These are phyloP conservation scores for Talaromyces albobiverticillius DNA, from an alignment of 2,329 filamentous ascomycete species.

Conservation along the genomic window DNA sequence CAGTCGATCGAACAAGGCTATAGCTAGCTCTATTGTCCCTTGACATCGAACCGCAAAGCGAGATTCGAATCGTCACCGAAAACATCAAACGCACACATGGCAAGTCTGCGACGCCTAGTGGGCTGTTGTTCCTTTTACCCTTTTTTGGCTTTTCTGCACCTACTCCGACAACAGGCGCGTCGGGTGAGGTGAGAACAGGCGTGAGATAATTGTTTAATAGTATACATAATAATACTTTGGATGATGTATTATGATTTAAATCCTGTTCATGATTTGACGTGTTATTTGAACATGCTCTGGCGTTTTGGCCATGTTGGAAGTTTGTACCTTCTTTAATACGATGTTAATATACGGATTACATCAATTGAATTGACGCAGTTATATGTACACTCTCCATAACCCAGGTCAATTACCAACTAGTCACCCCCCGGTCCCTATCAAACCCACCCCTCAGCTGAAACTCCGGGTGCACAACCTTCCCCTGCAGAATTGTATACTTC, in stretches of 20 bases:
- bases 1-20: not conserved
- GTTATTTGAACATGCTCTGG: too few relatives aligned
- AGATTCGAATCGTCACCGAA: too few relatives aligned
- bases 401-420: slow-evolving; percentile 63
- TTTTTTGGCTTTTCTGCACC: not conserved
- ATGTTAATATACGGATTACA: too few relatives aligned
- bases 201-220: not conserved
- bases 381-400: too few relatives aligned
- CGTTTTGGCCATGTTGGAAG: too few relatives aligned
- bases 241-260: slow-evolving; percentile 2
- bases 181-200: not conserved
- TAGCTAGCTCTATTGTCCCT: too few relatives aligned
- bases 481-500: slow-evolving; percentile 78
- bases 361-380: not conserved
- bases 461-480: slow-evolving; percentile 85
- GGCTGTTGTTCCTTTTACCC: not conserved
- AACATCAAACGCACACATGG: too few relatives aligned
- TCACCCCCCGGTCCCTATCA: slow-evolving; percentile 68
- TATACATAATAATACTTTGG: not conserved
- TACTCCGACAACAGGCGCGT: not conserved
- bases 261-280: not conserved
- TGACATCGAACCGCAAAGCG: too few relatives aligned
- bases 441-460: slow-evolving; percentile 81
- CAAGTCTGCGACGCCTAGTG: not conserved
- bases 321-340: not conserved